A percentile compares a stretch with the other conserved stretches of the same genome.
These are phyloP conservation scores for Neurospora sp. DNA, from an alignment of 495 filamentous ascomycete genomes.

Conservation along the genomic window DNA sequence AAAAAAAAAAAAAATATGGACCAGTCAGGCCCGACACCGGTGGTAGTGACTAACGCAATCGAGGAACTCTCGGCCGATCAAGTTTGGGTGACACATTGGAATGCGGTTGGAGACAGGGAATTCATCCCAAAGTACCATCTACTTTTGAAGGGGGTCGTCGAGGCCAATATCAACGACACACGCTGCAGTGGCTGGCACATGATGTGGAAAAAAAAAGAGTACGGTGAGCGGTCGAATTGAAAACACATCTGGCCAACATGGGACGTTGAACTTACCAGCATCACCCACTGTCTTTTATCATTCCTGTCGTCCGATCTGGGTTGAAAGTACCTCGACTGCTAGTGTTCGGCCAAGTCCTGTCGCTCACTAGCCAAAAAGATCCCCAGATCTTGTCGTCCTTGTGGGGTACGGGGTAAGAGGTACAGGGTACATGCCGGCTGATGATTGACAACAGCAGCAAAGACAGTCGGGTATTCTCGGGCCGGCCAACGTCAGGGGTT, in stretches of 20 bases:
- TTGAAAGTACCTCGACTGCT: background rate
- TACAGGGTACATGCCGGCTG: background rate
- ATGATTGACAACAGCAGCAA: background rate
- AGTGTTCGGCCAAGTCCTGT: background rate
- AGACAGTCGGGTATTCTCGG: conserved; percentile 22
- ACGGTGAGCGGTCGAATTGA: background rate
- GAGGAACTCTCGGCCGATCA: background rate
- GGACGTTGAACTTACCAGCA: background rate
- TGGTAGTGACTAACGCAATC: background rate
- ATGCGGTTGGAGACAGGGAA: background rate
- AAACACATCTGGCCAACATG: background rate
- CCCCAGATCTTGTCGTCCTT: background rate
- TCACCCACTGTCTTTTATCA: background rate
- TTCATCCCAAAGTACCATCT: background rate
- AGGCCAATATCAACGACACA: background rate
- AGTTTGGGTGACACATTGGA: background rate
- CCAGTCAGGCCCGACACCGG: background rate
- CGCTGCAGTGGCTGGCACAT: background rate
- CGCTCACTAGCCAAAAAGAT: background rate
- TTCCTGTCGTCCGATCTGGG: background rate
- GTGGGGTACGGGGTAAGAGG: background rate
- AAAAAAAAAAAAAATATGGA: background rate
- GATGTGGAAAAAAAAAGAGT: background rate
- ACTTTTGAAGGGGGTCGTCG: background rate
- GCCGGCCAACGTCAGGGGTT: background rate